Percentiles rank a stretch among this genome's conserved stretches.
Conservation (phyloP, 176 grass and related monocot genomes). For the Zoysia pacifica region DNA sequence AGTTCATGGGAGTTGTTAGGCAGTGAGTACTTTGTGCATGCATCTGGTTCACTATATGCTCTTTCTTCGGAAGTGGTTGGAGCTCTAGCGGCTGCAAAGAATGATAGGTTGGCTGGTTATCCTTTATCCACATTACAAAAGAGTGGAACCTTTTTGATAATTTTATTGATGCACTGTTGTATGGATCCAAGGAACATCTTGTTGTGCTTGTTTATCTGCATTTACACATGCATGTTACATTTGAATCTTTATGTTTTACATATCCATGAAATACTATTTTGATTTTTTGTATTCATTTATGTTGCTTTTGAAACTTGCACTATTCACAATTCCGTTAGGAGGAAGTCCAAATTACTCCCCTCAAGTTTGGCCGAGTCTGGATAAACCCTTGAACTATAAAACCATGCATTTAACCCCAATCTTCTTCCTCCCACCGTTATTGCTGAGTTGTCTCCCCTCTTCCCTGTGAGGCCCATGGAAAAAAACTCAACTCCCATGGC, state of each 20-base stretch:
- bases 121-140: neutral
- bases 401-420: too few species aligned
- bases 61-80: conserved; percentile 85
- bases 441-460: too few species aligned
- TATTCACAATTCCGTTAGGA: too few species aligned
- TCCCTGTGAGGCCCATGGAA: too few species aligned
- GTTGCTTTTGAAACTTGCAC: neutral
- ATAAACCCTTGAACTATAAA: too few species aligned
- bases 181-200: neutral
- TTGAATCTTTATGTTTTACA: neutral
- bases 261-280: neutral
- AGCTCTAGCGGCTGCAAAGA: conserved; percentile 66
- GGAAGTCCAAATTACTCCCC: too few species aligned
- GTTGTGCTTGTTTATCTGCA: conserved; percentile 3
- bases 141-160: neutral
- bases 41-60: conserved; percentile 79
- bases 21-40: conserved; percentile 84
- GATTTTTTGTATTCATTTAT: neutral
- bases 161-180: conserved; percentile 9
- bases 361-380: too few species aligned
- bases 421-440: too few species aligned
- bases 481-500: too few species aligned
- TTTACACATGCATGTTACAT: neutral
- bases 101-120: conserved; percentile 65
- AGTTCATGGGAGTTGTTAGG: conserved; percentile 85